These are phyloP conservation scores for Pythium guiyangense DNA, from an alignment of 352 stramenopile genomes.

Conservation along the genomic window DNA sequence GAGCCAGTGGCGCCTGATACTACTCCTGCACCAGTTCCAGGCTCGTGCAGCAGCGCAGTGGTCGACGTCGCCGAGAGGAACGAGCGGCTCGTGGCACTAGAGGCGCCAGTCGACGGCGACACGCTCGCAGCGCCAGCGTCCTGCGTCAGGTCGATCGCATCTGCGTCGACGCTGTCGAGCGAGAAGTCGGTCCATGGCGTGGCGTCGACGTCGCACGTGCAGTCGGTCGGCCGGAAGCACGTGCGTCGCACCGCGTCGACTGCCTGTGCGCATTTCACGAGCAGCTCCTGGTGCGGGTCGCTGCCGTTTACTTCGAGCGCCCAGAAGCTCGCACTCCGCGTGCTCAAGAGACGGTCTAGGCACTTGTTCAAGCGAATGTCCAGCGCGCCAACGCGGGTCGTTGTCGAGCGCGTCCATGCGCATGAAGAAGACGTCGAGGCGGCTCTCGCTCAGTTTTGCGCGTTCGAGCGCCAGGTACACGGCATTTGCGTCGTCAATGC, in stretches of 20 bases:
- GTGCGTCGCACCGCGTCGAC: constrained; percentile 17
- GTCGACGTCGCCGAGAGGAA: constrained; percentile 6
- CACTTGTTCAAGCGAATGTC: constrained; percentile 48
- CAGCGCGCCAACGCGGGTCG: constrained; percentile 42
- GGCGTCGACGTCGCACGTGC: constrained; percentile 41
- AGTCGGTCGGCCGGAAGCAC: constrained; percentile 40
- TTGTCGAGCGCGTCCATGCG: constrained; percentile 58
- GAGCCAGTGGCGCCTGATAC: too few species aligned
- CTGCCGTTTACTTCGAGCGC: constrained; percentile 45
- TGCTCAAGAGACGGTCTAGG: constrained; percentile 29
- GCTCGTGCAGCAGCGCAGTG: background rate
- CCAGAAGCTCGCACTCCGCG: constrained; percentile 38
- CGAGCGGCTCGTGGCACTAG: background rate
- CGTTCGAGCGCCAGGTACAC: constrained; percentile 47
- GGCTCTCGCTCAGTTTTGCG: constrained; percentile 29
- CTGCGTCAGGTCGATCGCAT: constrained; percentile 5
- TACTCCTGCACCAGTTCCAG: too few species aligned
- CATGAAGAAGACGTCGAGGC: constrained; percentile 42
- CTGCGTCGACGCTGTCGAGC: constrained; percentile 11
- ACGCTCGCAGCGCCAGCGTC: background rate
- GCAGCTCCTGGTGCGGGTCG: constrained; percentile 49
- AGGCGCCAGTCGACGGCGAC: background rate
- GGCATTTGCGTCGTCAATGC: constrained; percentile 71
- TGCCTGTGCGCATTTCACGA: constrained; percentile 12
- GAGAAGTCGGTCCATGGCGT: constrained; percentile 49